phyloP scores from a whole-genome alignment of 2,329 filamentous ascomycete genomes.

The Diaporthe australafricana region DNA sequence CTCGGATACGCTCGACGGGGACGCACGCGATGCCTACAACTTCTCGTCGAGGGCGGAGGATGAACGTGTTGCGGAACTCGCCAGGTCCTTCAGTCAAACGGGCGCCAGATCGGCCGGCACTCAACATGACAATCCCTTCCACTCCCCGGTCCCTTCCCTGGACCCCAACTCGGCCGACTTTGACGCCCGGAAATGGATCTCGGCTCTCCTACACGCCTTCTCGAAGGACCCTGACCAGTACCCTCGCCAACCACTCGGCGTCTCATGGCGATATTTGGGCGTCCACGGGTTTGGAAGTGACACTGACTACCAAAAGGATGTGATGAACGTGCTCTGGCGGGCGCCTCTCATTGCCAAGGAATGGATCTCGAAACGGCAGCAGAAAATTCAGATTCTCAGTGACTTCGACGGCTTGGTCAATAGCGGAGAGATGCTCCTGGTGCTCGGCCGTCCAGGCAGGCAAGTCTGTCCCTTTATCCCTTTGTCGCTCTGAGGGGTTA shows the following conservation, averaged over 20 bases:
- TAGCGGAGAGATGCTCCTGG: conserved; percentile 81
- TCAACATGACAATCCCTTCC: conserved; percentile 42
- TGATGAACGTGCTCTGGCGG: conserved; percentile 71
- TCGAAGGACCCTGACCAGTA: conserved; percentile 49
- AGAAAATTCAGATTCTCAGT: conserved; percentile 75
- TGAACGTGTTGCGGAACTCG: conserved; percentile 36
- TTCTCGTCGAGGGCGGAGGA: conserved; percentile 9
- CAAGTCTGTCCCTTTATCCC: conserved; percentile 80
- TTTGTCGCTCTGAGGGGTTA: conserved; percentile 85
- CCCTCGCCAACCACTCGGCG: conserved; percentile 51
- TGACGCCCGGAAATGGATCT: conserved; percentile 57
- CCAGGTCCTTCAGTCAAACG: conserved; percentile 37
- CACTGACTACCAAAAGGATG: conserved; percentile 78
- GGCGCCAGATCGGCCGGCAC: conserved; percentile 16
- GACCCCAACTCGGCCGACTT: conserved; percentile 58
- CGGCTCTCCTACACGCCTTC: conserved; percentile 56
- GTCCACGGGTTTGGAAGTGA: conserved; percentile 70
- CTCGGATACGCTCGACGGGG: background rate
- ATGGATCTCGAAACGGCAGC: conserved; percentile 60
- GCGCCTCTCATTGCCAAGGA: conserved; percentile 56
- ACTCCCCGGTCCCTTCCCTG: conserved; percentile 47
- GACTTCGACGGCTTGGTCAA: conserved; percentile 76
- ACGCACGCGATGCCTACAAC: background rate
- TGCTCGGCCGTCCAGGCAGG: conserved; percentile 77
- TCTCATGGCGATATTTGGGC: conserved; percentile 52